Base-by-base conservation (phyloP, 176 grass and related monocot genomes). In the Aegilops sharonensis region DNA sequence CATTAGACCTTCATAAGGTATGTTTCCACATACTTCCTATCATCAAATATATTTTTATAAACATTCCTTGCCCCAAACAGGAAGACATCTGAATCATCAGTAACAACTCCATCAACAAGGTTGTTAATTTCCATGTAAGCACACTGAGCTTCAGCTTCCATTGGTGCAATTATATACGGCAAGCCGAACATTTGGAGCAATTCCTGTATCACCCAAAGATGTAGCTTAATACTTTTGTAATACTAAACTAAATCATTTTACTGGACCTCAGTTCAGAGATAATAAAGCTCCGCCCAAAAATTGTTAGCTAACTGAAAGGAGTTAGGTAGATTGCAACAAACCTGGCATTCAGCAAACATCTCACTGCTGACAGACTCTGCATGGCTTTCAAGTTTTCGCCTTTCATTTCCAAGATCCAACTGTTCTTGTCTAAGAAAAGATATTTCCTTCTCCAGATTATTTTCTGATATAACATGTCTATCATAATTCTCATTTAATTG, bases 31-130 rank as follows among this genome's bases (percentile, higher is more conserved):
- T 98, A 98, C 85, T 98, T 98, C 74, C 91, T 89, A 80, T 98
- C 96, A 84, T 98, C 93, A 89, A 98, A 98, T 91, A 95, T 98
- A 84, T 98, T 98, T 87, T 95, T 98, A 78, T 94, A 95, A 79
- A 98, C 93, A 92, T 89, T 91, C 73, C 87, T 85, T 92, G 96
- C 91, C 45, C 96, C 96, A 94, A 98, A 98, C 75, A 98, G 92
- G 77, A 98, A 95, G 60, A 95, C 96, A 67, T 98, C 96, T 85
- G 96, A 98, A 87, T 98, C 96, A 88, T 98, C 96, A 72, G 96
- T 98, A 70, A 98, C 93, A 71, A 98, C 96, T 72, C 96, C 96
- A 72, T 95, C 96, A 88, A 98, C 96, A 29, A 98, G 90, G 64
- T 91, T 95, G 81, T 72, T 92, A 83, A 94, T 95, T 89, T 98